phyloP scores from a whole-genome alignment of 1,139 yeast genomes.

The Barnettozyma hawaiiensis region DNA sequence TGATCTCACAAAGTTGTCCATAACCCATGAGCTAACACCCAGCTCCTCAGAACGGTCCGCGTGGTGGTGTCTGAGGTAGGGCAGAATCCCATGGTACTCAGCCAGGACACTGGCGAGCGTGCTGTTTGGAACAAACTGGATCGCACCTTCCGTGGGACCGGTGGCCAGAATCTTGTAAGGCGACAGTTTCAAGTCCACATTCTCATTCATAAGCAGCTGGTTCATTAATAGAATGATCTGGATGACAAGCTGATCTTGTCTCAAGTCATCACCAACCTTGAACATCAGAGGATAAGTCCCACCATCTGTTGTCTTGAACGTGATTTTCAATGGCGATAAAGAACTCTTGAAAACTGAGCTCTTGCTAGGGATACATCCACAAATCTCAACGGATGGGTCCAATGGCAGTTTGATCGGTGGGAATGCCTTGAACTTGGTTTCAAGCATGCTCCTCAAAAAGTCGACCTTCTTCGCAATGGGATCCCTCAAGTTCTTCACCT shows the following conservation, averaged over 20 bases:
- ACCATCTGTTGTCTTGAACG: constrained; percentile 60
- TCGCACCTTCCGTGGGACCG: constrained; percentile 84
- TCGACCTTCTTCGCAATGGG: constrained; percentile 55
- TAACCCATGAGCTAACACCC: constrained; percentile 68
- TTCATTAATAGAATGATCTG: constrained; percentile 93
- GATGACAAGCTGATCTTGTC: constrained; percentile 94
- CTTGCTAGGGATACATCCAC: constrained; percentile 76
- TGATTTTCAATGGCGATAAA: constrained; percentile 77
- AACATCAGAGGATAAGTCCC: constrained; percentile 75
- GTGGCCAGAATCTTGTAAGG: constrained; percentile 92
- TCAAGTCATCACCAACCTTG: constrained; percentile 90
- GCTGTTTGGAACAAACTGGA: constrained; percentile 88
- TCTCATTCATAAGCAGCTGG: constrained; percentile 79
- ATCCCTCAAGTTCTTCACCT: constrained; percentile 45
- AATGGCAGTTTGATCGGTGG: constrained; percentile 30
- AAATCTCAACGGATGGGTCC: constrained; percentile 42
- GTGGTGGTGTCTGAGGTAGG: constrained; percentile 62
- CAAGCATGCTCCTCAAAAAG: constrained; percentile 32
- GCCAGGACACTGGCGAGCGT: constrained; percentile 79
- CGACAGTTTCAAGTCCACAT: constrained; percentile 77
- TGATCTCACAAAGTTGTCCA: constrained; percentile 92
- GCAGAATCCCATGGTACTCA: constrained; percentile 68
- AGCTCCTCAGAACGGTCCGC: constrained; percentile 53
- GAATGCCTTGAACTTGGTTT: constrained; percentile 28
- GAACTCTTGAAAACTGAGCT: constrained; percentile 88